Evolutionary conservation across 2,329 filamentous ascomycete genomes (phyloP).

Genomic region (Aspergillus sergii): DNA sequence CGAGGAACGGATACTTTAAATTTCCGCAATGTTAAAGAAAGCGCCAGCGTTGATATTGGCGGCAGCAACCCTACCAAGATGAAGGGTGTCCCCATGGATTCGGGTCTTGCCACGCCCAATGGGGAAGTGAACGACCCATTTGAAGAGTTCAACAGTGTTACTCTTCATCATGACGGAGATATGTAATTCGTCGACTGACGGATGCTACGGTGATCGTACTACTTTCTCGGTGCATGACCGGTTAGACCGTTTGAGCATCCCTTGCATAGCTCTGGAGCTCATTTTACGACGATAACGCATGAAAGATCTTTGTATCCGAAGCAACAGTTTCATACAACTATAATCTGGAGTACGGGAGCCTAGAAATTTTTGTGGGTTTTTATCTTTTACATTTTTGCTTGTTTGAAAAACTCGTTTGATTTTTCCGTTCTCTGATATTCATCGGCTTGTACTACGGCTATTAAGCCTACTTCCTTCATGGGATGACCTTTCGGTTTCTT

Average conservation of each 20-base stretch:
- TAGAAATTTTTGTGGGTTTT: slow-evolving; percentile 22
- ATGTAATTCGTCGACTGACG: slow-evolving; percentile 17
- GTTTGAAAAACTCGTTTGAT: not conserved
- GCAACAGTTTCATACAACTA: slow-evolving; percentile 25
- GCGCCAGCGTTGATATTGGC: slow-evolving; percentile 78
- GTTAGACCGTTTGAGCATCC: slow-evolving; percentile 26
- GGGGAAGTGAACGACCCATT: slow-evolving; percentile 86
- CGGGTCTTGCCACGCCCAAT: slow-evolving; percentile 80
- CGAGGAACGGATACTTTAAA: slow-evolving; percentile 92
- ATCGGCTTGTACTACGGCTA: slow-evolving; percentile 5
- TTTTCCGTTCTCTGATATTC: slow-evolving; percentile 7
- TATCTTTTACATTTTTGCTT: not conserved
- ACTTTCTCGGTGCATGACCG: slow-evolving; percentile 3
- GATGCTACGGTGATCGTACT: slow-evolving; percentile 3
- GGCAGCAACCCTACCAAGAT: slow-evolving; percentile 47
- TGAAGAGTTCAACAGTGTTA: slow-evolving; percentile 98
- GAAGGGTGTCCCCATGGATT: slow-evolving; percentile 85
- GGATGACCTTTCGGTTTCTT: slow-evolving; percentile 13
- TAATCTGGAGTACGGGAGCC: slow-evolving; percentile 29
- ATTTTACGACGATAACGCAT: slow-evolving; percentile 38
- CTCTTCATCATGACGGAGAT: slow-evolving; percentile 93
- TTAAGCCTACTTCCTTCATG: slow-evolving; percentile 5
- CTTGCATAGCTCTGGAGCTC: slow-evolving; percentile 15
- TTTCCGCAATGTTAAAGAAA: slow-evolving; percentile 97
- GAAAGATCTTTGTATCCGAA: slow-evolving; percentile 34